Conservation (phyloP, 441 rosid genomes). For the Adansonia rubrostipa region DNA sequence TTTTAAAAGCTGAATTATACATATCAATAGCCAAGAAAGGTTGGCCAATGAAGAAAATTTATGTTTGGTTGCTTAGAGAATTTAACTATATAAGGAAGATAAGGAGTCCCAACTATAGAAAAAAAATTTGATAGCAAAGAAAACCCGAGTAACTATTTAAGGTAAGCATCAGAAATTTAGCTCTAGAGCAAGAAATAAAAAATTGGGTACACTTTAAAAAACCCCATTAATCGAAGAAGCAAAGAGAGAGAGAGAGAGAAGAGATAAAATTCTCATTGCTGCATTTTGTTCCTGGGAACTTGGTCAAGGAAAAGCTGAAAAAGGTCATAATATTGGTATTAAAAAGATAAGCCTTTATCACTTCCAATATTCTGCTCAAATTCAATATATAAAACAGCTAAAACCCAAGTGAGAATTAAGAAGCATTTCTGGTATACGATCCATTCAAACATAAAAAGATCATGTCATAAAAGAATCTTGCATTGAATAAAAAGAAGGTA, state of each 20-base stretch:
- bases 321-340: neutral
- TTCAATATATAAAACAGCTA: neutral
- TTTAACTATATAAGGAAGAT: slow-evolving; percentile 8
- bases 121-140: neutral
- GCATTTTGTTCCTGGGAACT: slow-evolving; percentile 20
- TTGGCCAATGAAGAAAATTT: slow-evolving; percentile 2
- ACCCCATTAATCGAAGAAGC: slow-evolving; percentile 15
- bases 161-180: neutral
- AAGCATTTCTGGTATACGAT: neutral
- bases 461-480: slow-evolving; percentile 1
- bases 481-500: slow-evolving; percentile 7
- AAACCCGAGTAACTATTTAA: neutral
- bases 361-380: neutral
- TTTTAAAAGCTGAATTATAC: neutral
- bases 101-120: neutral
- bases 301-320: slow-evolving; percentile 1
- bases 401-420: neutral
- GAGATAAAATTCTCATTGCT: neutral
- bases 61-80: slow-evolving; percentile 23
- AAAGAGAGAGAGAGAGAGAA: slow-evolving; percentile 8
- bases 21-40: slow-evolving; percentile 6
- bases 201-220: neutral
- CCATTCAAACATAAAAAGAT: neutral
- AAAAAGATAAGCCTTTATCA: neutral
- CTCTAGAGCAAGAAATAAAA: neutral